These are phyloP conservation scores for Alliaria petiolata DNA, from an alignment of 345 rosid species.

Conservation along the genomic window DNA sequence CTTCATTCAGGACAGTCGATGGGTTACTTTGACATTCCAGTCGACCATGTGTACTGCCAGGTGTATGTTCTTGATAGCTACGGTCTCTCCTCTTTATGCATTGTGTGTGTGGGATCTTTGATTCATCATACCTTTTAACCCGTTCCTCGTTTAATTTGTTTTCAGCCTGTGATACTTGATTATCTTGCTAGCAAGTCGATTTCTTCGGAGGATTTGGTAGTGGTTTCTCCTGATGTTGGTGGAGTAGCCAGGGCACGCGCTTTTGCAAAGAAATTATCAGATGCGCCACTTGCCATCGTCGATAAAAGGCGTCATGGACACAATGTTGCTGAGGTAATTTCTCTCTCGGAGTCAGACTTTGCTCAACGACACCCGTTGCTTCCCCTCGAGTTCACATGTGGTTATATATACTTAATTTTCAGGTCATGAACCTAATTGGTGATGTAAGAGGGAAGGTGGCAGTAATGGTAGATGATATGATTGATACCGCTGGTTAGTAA, in stretches of 20 bases:
- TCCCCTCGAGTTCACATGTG: background rate
- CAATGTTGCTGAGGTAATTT: slow-evolving; percentile 91
- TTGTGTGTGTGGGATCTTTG: background rate
- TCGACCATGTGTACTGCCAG: slow-evolving; percentile 91
- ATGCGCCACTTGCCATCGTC: slow-evolving; percentile 96
- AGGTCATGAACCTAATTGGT: slow-evolving; percentile 98
- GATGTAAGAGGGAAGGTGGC: slow-evolving; percentile 97
- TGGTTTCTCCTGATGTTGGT: slow-evolving; percentile 98
- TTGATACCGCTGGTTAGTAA: slow-evolving; percentile 94
- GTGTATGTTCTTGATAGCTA: slow-evolving; percentile 32
- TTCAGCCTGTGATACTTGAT: slow-evolving; percentile 91
- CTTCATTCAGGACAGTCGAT: slow-evolving; percentile 99
- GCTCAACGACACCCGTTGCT: background rate
- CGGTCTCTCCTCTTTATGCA: background rate
- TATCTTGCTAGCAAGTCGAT: slow-evolving; percentile 95
- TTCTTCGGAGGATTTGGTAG: slow-evolving; percentile 76
- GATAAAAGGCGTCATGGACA: slow-evolving; percentile 98
- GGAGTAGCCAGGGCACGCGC: slow-evolving; percentile 99
- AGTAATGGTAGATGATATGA: slow-evolving; percentile 98
- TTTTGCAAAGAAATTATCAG: slow-evolving; percentile 88
- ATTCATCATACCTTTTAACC: background rate
- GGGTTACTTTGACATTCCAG: slow-evolving; percentile 98
- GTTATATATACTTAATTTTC: slow-evolving; percentile 6
- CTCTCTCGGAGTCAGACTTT: slow-evolving; percentile 7
- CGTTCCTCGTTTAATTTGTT: background rate